A percentile compares a stretch with the other conserved stretches of the same genome.
phyloP scores from a whole-genome alignment of 2,329 filamentous ascomycete species.

The Botrytis porri region DNA sequence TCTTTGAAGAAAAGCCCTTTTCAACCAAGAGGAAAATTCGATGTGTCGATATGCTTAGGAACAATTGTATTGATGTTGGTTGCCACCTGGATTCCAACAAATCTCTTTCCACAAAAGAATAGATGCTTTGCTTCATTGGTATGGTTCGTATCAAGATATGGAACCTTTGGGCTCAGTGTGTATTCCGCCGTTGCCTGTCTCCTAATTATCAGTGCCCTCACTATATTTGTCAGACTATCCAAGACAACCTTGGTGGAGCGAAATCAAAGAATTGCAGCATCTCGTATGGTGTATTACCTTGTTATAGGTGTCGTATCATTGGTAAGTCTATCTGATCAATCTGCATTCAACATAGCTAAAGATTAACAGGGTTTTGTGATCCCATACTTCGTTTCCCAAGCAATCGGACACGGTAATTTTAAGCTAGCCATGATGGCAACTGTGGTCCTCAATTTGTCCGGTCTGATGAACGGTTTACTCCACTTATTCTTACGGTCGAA shows the following conservation, averaged over 20 bases:
- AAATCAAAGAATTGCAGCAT: constrained; percentile 60
- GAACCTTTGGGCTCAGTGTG: constrained; percentile 54
- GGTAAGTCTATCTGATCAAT: constrained; percentile 44
- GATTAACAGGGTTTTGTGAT: constrained; percentile 52
- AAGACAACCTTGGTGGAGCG: constrained; percentile 53
- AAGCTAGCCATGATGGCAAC: constrained; percentile 61
- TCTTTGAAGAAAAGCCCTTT: constrained; percentile 56
- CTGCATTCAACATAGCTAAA: constrained; percentile 34
- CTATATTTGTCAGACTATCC: constrained; percentile 57
- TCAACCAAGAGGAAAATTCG: constrained; percentile 57
- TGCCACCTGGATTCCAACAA: constrained; percentile 56
- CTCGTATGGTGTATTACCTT: constrained; percentile 66
- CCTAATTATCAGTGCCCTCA: constrained; percentile 49
- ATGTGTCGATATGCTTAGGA: constrained; percentile 54
- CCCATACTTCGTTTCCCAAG: constrained; percentile 61
- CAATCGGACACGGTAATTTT: constrained; percentile 46
- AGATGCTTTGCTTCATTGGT: constrained; percentile 66
- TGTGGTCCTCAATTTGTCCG: constrained; percentile 64
- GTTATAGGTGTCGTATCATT: constrained; percentile 54
- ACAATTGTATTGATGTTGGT: constrained; percentile 51
- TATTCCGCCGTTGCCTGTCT: constrained; percentile 50
- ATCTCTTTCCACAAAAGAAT: constrained; percentile 53
- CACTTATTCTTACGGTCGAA: constrained; percentile 67
- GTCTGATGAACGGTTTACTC: constrained; percentile 61
- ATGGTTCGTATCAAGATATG: constrained; percentile 63